Base-by-base conservation (phyloP, 768 basidiomycete species). In the Phlebiopsis flavidoalba region DNA sequence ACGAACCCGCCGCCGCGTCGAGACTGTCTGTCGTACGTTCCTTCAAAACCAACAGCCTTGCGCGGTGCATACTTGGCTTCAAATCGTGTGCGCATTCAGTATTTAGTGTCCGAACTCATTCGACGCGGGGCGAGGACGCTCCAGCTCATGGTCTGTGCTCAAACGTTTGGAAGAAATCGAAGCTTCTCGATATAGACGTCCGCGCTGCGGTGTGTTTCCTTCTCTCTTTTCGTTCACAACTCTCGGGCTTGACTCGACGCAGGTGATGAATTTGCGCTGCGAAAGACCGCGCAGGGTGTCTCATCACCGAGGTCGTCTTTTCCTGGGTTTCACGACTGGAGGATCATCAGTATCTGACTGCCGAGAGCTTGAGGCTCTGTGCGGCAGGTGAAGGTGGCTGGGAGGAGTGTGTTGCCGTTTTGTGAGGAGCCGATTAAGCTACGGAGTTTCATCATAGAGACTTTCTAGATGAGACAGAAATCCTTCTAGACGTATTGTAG, bases 281-380 rank as follows among this genome's bases (percentile, higher is more conserved):
- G 46, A 69, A 70, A 60, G 70, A 75, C 37, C 60, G 65, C n/a
- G 72, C 72, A 0, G 79, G 83, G 5, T 83, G 82, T 63, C 69
- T 87, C 58, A 83, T 87, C 63, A 80, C 79, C 17, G 83, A 85
- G 71, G 78, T 85, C 5, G 82, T 85, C n/a, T 77, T 83, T 11
- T 83, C 83, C 0, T 82, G 80, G 3, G 83, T 83, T 64, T 31
- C 6, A 31, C 66, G 75, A 40, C 83, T 79, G 79, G 77, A 79
- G 55, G 83, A 83, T 63, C 83, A 84, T 63, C 56, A 70, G 19
- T 83, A 75, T 62, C 64, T 83, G 69, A 75, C 73, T n/a, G 60
- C 45, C 61, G 60, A 66, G 22, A 74, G 24, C 64, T 83, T 63
- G 56, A 72, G 47, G 63, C 66, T 22, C 58, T 82, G 26, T 78